Conservation (phyloP, 192 early-diverging fungal species). For the Podila verticillata region DNA sequence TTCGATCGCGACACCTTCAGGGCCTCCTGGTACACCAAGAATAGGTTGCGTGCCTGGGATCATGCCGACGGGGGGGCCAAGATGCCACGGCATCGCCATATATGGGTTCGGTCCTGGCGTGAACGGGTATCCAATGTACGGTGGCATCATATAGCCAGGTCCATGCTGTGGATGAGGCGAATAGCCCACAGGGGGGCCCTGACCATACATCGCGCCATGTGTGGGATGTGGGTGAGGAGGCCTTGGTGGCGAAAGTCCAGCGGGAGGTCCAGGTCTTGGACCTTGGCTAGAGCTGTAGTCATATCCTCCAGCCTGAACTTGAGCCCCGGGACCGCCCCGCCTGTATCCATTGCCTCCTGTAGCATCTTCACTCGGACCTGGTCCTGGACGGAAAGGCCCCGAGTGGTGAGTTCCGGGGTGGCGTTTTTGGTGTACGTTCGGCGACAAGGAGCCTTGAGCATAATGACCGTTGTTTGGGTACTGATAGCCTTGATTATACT, state of each 20-base stretch:
- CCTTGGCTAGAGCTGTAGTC: too few relatives aligned
- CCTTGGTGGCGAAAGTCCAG: too few relatives aligned
- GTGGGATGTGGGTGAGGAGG: too few relatives aligned
- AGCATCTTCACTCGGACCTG: not conserved
- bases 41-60: slow-evolving; percentile 22
- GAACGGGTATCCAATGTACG: slow-evolving; percentile 37
- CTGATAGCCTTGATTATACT: slow-evolving; percentile 9
- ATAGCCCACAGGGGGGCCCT: slow-evolving; percentile 19
- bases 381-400: slow-evolving; percentile 1
- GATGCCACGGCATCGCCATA: slow-evolving; percentile 38
- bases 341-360: slow-evolving; percentile 7
- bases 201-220: slow-evolving; percentile 20
- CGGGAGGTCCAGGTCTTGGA: too few relatives aligned
- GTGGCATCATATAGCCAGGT: slow-evolving; percentile 37
- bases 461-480: not conserved
- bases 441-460: slow-evolving; percentile 4
- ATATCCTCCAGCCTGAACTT: not conserved
- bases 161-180: slow-evolving; percentile 3
- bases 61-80: slow-evolving; percentile 21
- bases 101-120: slow-evolving; percentile 20
- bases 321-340: not conserved
- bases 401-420: slow-evolving; percentile 10
- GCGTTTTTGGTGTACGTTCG: slow-evolving; percentile 1
- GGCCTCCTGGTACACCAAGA: not conserved
- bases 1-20: slow-evolving; percentile 17